Evolutionary conservation across 306 rosid genomes (phyloP).

Genomic region (Trichosanthes truncata): DNA sequence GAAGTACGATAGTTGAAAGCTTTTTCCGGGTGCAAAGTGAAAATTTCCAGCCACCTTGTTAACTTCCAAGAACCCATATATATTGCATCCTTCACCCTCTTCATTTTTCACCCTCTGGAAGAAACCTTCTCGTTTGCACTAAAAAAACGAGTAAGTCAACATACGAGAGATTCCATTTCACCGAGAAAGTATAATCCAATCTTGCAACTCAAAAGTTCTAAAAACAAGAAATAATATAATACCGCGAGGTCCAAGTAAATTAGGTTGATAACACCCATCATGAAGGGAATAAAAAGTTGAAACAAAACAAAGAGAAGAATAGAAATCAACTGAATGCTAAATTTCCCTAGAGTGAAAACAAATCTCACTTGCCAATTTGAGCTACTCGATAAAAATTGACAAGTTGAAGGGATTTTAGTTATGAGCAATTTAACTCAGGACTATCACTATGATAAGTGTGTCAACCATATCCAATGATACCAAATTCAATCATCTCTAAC

Average conservation of each 20-base stretch:
- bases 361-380: neutral
- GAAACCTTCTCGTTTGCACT: constrained; percentile 99
- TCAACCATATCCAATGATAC: neutral
- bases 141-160: constrained; percentile 1
- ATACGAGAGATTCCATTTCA: neutral
- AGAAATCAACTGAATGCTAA: neutral
- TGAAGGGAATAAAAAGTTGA: neutral
- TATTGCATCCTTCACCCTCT: constrained; percentile 95
- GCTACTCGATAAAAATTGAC: neutral
- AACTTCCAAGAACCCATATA: constrained; percentile 89
- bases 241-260: neutral
- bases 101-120: constrained; percentile 83
- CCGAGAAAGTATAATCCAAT: neutral
- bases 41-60: constrained; percentile 97
- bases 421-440: neutral
- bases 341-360: neutral
- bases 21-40: constrained; percentile 96
- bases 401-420: neutral
- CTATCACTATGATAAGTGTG: neutral
- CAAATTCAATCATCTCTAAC: neutral
- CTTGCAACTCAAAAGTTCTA: neutral
- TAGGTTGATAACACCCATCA: neutral
- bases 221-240: neutral
- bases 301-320: neutral
- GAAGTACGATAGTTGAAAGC: constrained; percentile 81